Conservation (phyloP, 495 filamentous ascomycete species). For the Penicillium angulare region DNA sequence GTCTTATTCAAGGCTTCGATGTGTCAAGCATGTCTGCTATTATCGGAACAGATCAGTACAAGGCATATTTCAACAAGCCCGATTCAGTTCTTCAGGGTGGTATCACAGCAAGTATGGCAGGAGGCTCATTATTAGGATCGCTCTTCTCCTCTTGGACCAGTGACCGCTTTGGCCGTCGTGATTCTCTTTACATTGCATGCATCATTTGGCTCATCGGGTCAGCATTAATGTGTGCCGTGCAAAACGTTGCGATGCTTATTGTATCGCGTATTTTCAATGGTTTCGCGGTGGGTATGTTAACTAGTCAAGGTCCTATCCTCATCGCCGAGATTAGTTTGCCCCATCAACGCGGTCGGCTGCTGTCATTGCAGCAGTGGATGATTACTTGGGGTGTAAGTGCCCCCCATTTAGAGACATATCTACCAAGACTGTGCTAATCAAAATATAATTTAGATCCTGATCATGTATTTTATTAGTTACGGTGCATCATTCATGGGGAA, state of each 20-base stretch:
- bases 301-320: conserved; percentile 21
- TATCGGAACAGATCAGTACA: conserved; percentile 23
- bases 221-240: conserved; percentile 21
- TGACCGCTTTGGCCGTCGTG: conserved; percentile 18
- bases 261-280: conserved; percentile 18
- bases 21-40: conserved; percentile 24
- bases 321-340: conserved; percentile 24
- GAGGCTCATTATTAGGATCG: conserved; percentile 17
- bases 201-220: conserved; percentile 20
- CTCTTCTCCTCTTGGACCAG: conserved; percentile 19
- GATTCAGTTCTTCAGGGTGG: conserved; percentile 17
- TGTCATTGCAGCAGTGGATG: conserved; percentile 24
- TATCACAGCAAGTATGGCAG: conserved; percentile 22
- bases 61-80: conserved; percentile 16
- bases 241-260: conserved; percentile 18
- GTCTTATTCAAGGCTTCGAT: conserved; percentile 21
- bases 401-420: background rate
- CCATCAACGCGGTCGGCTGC: conserved; percentile 17
- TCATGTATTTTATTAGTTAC: conserved; percentile 24
- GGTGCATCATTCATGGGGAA: conserved; percentile 16
- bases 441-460: conserved; percentile 13
- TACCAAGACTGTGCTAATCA: background rate
- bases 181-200: conserved; percentile 21
- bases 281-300: conserved; percentile 19
- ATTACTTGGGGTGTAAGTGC: conserved; percentile 21